Base-by-base conservation (phyloP, 257 asterid species). In the Ilex asprella region DNA sequence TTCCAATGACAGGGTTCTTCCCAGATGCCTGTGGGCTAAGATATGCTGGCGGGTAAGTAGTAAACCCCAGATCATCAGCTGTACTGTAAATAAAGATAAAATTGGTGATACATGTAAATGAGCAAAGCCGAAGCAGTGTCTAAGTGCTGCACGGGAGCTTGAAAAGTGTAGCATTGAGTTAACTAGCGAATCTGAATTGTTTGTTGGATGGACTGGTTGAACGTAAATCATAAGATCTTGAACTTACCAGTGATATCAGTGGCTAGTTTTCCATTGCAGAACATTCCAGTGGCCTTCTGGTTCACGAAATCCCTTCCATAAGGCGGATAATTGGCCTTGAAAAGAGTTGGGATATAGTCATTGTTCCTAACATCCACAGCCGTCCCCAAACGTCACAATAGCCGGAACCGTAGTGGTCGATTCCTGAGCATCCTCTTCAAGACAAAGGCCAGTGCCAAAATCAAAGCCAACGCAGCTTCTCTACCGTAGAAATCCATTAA, bases 21-120 rank as follows among this genome's bases (percentile, higher is more conserved):
- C 99, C 99, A 5, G 97, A 60, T 29, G 99, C 97, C 64, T 89
- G 80, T 2, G 99, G 96, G 87, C 99, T 89, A 13, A 93, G 94
- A 67, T 93, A 93, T 21, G 99, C 82, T 44, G 94, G 81, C 1
- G 99, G 82, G 39, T 53, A 85, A 30, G 67, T 72, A 27, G 86
- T 84, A 56, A 93, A 93, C 21, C 99, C 99, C 39, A 93, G 72
- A 10, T 79, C 82, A 30, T 93, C 96, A 49, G 97, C 99, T 93
- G 84, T 71, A 68, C 39, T 93, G 84, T 71, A 68, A 30, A 47
- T 13, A 39, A 21, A 12, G 55, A 64, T 0, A 16, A 4, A 59
- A 59, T 14, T 21, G 1, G 41, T 35, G 8, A 35, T 35, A 21
- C 27, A 21, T 21, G 27, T 21, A 21, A 21, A 21, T 21, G 27